Conservation (phyloP, 139 green algal genomes). For the Axilococcus clingmanii region DNA sequence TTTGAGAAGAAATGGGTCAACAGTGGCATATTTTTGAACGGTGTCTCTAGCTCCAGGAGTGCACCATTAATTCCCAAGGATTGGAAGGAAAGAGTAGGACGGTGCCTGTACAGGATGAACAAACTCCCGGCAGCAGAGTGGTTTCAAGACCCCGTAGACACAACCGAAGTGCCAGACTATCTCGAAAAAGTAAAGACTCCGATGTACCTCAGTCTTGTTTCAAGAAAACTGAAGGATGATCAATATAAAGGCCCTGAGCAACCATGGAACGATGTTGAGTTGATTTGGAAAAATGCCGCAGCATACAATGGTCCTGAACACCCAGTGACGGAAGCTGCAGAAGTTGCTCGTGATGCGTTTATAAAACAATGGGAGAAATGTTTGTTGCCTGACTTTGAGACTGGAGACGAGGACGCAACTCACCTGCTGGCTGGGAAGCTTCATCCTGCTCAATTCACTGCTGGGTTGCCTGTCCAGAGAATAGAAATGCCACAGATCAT, state of each 20-base stretch:
- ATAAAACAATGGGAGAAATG: slow-evolving; percentile 4
- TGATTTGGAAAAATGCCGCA: slow-evolving; percentile 21
- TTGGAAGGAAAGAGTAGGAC: slow-evolving; percentile 7
- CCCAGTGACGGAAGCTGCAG: background rate
- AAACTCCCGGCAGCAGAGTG: slow-evolving; percentile 3
- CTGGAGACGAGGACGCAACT: too few relatives aligned
- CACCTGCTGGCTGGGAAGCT: background rate
- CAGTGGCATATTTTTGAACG: background rate
- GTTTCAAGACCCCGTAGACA: slow-evolving; percentile 17
- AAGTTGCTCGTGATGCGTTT: background rate
- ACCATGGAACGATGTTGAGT: slow-evolving; percentile 30
- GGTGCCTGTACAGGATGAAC: slow-evolving; percentile 2
- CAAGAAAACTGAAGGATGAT: slow-evolving; percentile 11
- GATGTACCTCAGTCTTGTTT: slow-evolving; percentile 46
- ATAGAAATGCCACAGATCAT: too few relatives aligned
- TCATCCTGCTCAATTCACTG: background rate
- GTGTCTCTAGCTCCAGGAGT: background rate
- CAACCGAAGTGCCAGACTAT: slow-evolving; percentile 26
- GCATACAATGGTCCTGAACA: slow-evolving; percentile 12
- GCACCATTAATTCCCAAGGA: background rate
- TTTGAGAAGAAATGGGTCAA: slow-evolving; percentile 11
- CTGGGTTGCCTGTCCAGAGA: background rate
- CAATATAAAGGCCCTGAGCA: slow-evolving; percentile 15
- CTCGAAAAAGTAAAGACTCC: slow-evolving; percentile 23
- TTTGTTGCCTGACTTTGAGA: too few relatives aligned